These are phyloP conservation scores for Rubroshorea leprosula DNA, from an alignment of 345 rosid genomes.

Conservation along the genomic window DNA sequence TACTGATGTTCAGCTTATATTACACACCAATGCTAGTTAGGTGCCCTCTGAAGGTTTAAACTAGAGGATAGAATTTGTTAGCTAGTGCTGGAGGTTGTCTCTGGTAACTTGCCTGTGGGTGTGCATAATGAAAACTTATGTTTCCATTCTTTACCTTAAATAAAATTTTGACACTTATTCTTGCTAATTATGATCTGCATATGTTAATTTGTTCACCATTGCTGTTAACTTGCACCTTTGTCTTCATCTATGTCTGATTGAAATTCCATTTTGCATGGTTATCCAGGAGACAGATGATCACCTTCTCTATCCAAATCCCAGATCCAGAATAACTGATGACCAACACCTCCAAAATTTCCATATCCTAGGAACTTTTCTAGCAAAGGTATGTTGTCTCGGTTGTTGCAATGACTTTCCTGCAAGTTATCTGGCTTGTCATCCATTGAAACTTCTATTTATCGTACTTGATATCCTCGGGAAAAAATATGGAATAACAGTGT, in stretches of 20 bases:
- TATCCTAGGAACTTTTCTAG: conserved; percentile 88
- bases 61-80: no score
- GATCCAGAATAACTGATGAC: conserved; percentile 92
- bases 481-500: neutral
- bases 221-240: neutral
- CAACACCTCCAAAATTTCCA: conserved; percentile 95
- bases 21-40: no score
- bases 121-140: neutral
- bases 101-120: neutral
- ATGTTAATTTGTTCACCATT: neutral
- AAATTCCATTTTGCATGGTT: conserved; percentile 19
- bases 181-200: neutral
- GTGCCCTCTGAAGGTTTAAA: no score
- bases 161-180: no score
- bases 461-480: neutral
- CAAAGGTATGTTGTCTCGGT: conserved; percentile 50
- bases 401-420: neutral
- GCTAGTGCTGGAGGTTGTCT: no score
- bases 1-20: no score
- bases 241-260: neutral
- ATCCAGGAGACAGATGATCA: conserved; percentile 93
- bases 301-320: conserved; percentile 96
- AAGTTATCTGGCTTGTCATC: neutral
- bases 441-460: no score
- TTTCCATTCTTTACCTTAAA: neutral